Percentiles rank a stretch among this genome's conserved stretches.
phyloP scores from a whole-genome alignment of 2,329 filamentous ascomycete genomes.

The Penicillium vulpinum region DNA sequence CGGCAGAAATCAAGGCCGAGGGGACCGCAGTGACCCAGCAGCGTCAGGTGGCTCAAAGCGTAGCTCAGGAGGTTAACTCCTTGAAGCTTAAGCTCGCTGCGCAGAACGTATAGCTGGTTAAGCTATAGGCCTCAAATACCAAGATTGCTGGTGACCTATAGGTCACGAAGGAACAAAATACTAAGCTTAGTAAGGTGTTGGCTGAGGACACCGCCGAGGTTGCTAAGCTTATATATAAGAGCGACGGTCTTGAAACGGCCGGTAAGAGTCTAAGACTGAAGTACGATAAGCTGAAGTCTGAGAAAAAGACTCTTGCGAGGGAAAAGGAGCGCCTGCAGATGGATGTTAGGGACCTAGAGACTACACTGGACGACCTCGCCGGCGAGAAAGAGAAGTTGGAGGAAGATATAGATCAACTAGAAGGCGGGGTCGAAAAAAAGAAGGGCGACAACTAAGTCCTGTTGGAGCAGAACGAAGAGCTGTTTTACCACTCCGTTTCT shows the following conservation, averaged over 20 bases:
- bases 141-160: neutral
- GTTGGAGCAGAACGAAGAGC: neutral
- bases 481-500: neutral
- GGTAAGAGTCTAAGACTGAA: neutral
- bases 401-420: too few species aligned
- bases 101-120: neutral
- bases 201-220: neutral
- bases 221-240: neutral
- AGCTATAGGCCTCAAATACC: neutral
- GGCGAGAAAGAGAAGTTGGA: rapidly evolving
- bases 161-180: neutral
- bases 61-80: neutral
- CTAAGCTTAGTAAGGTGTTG: neutral
- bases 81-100: neutral
- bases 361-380: neutral
- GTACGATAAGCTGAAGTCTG: neutral
- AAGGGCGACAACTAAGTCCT: neutral
- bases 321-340: neutral
- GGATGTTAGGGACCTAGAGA: neutral
- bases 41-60: neutral
- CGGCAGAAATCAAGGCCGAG: neutral
- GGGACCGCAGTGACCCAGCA: neutral
- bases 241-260: neutral
- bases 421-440: neutral
- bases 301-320: neutral